phyloP scores from a whole-genome alignment of 1,284 basidiomycete species.

The Cystobasidiaceae sp. region DNA sequence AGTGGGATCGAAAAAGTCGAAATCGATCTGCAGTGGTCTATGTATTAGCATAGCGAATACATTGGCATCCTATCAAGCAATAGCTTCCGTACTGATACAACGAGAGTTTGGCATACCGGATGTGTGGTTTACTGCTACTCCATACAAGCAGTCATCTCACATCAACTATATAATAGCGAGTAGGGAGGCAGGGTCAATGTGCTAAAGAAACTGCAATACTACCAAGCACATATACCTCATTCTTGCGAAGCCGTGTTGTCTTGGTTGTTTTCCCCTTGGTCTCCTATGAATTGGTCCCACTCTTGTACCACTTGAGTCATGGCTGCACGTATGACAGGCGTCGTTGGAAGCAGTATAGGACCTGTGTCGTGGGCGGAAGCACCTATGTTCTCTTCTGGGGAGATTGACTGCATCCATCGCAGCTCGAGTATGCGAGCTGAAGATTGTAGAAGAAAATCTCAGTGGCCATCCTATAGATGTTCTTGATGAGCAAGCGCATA shows the following conservation, averaged over 20 bases:
- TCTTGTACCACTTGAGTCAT: slow-evolving; percentile 72
- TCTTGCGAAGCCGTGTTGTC: too few species aligned
- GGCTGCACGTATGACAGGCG: slow-evolving; percentile 70
- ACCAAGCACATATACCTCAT: too few species aligned
- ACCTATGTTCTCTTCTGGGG: slow-evolving; percentile 11
- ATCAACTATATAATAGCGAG: not conserved
- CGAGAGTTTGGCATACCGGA: too few species aligned
- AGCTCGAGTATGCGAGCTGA: slow-evolving; percentile 64
- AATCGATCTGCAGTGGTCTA: slow-evolving; percentile 44
- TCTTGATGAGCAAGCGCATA: slow-evolving; percentile 57
- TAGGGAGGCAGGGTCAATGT: too few species aligned
- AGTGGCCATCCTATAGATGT: slow-evolving; percentile 43
- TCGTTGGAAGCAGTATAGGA: slow-evolving; percentile 64
- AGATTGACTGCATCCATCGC: slow-evolving; percentile 52
- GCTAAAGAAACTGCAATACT: too few species aligned
- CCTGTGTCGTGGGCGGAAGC: slow-evolving; percentile 46
- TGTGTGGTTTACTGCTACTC: too few species aligned
- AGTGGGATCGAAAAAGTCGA: slow-evolving; percentile 42
- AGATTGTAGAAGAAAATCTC: not conserved
- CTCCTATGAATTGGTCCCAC: slow-evolving; percentile 12
- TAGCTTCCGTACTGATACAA: not conserved
- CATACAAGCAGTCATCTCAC: too few species aligned
- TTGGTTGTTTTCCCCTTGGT: not conserved
- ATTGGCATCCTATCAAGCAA: not conserved
- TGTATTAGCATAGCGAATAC: not conserved